A percentile compares a stretch with the other conserved stretches of the same genome.
Evolutionary conservation across 2,329 filamentous ascomycete genomes (phyloP).

Genomic region (Nannizziopsis barbatae): DNA sequence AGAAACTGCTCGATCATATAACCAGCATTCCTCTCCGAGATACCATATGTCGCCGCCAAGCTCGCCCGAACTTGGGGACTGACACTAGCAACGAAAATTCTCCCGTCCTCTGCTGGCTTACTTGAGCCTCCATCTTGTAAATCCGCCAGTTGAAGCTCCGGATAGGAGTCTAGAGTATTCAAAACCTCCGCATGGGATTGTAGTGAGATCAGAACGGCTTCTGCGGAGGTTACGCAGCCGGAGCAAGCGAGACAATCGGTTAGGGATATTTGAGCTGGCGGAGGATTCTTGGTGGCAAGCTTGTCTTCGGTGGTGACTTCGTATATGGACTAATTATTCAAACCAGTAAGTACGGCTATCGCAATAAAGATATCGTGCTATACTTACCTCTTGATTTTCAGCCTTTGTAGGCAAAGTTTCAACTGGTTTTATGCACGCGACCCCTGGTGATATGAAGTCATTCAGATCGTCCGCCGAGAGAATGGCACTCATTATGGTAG

Average conservation of each 20-base stretch:
- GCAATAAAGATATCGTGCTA: background rate
- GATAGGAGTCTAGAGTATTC: slow-evolving; percentile 58
- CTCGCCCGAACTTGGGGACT: slow-evolving; percentile 85
- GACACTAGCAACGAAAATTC: slow-evolving; percentile 81
- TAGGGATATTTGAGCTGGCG: slow-evolving; percentile 82
- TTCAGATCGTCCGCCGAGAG: slow-evolving; percentile 94
- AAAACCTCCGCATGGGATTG: slow-evolving; percentile 92
- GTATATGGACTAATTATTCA: slow-evolving; percentile 37
- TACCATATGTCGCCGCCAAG: slow-evolving; percentile 69
- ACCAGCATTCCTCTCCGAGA: slow-evolving; percentile 62
- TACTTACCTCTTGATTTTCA: slow-evolving; percentile 37
- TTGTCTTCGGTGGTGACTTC: slow-evolving; percentile 93
- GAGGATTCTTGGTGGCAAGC: slow-evolving; percentile 44
- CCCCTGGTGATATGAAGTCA: slow-evolving; percentile 95
- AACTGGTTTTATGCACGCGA: slow-evolving; percentile 95
- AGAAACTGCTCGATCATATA: slow-evolving; percentile 75
- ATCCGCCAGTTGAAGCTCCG: slow-evolving; percentile 38
- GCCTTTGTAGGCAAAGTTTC: slow-evolving; percentile 68
- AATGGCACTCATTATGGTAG: slow-evolving; percentile 74
- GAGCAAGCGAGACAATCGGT: slow-evolving; percentile 97
- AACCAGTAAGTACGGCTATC: background rate
- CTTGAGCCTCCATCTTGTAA: slow-evolving; percentile 48
- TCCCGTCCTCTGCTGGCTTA: slow-evolving; percentile 40
- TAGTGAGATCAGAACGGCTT: slow-evolving; percentile 89
- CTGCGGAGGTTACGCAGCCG: slow-evolving; percentile 91